Base-by-base conservation (phyloP, 108 stramenopile species). In the Asterionellopsis glacialis region DNA sequence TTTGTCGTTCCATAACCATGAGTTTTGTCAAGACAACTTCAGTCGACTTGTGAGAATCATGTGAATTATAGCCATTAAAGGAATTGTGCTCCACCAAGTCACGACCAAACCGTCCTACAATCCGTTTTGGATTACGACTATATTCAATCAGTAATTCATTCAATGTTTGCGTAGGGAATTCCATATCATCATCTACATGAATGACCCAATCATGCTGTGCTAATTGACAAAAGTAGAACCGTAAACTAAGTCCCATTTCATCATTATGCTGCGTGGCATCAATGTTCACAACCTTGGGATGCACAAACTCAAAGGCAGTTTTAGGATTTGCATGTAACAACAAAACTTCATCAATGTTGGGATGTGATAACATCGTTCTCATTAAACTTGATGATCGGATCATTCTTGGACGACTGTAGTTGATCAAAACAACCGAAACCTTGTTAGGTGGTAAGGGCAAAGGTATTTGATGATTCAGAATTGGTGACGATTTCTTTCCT, bases 21-120 rank as follows among this genome's bases (percentile, higher is more conserved):
- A 77, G 38, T 45, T 77, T 72, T 28, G 70, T 77, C 48, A 77
- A 48, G 9, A 77, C 57, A 27, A 77, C 75, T 53, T 77, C 75
- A 24, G 45, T 38, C 3, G 45, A 25, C 25, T 59, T 67, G 16
- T 55, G 56, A 16, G 51, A 23, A 50, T 45, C 57, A 6, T 28
- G n/a, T 9, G 67, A 51, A 41, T 55, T 61, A 65, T 77, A 77
- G 12, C 75, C 75, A 40, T 68, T 63, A 56, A 55, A 77, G 59
- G 65, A 62, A 57, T 61, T 67, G 1, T 39, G 23, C 12, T 11
- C 15, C 13, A 14, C 27, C 19, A 59, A 33, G 44, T 67, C 53
- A 6, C 70, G 57, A 25, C 75, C 75, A 50, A 58, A 77, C 27
- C 51, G 33, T 24, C 75, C 75, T n/a, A 77, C 70, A 21, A 77